Percentiles rank a stretch among this genome's conserved stretches.
phyloP scores from a whole-genome alignment of 371 early-diverging fungal genomes.

The Actinomortierella wolfii region DNA sequence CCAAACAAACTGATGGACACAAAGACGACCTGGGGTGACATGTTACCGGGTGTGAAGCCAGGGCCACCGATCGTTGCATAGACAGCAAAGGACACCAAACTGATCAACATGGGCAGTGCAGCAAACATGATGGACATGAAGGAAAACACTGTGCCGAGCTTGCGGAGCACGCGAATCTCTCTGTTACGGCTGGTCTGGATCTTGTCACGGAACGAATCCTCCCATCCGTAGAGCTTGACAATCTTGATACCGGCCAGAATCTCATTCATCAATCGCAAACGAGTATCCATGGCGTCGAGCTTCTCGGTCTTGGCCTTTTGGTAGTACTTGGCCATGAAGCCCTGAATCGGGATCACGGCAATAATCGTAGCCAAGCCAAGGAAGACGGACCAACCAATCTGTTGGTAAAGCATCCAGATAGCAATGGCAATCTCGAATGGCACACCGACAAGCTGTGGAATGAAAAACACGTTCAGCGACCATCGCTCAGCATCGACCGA shows the following conservation, averaged over 20 bases:
- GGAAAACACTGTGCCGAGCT: conserved; percentile 8
- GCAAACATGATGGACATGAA: conserved; percentile 44
- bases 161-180: conserved; percentile 18
- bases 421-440: conserved; percentile 17
- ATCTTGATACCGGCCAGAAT: conserved; percentile 51
- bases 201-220: conserved; percentile 26
- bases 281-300: conserved; percentile 56
- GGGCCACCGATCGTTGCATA: conserved; percentile 25
- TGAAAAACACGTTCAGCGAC: not conserved
- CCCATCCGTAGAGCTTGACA: conserved; percentile 54
- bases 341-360: conserved; percentile 19
- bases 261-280: conserved; percentile 59
- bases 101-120: conserved; percentile 31
- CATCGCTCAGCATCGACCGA: conserved; percentile 33
- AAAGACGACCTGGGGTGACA: conserved; percentile 38
- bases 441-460: conserved; percentile 7
- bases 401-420: conserved; percentile 20
- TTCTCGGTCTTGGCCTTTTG: conserved; percentile 26
- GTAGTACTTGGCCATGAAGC: conserved; percentile 9
- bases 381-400: conserved; percentile 19
- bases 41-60: conserved; percentile 28
- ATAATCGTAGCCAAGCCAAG: conserved; percentile 22
- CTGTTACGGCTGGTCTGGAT: conserved; percentile 24
- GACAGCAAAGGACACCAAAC: conserved; percentile 25
- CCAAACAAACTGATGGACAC: conserved; percentile 34